Evolutionary conservation across 192 early-diverging fungal genomes (phyloP).

Genomic region (Glomus cerebriforme): DNA sequence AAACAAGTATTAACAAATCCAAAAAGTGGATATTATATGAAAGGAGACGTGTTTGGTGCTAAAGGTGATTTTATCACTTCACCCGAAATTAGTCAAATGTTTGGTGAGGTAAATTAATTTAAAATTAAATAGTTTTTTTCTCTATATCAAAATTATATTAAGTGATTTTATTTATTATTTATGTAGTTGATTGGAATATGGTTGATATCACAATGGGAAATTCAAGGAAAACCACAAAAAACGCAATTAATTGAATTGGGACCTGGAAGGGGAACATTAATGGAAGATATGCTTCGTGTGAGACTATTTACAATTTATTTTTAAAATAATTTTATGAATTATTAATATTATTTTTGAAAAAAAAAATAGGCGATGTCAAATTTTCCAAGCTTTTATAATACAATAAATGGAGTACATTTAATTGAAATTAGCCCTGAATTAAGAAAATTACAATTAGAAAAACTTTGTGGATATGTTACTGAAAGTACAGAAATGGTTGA

Average conservation of each 20-base stretch:
- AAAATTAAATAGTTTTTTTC: conserved; percentile 5
- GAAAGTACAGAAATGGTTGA: conserved; percentile 30
- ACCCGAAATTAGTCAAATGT: conserved; percentile 98
- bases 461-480: conserved; percentile 44
- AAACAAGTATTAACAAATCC: conserved; percentile 84
- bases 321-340: neutral
- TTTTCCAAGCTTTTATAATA: conserved; percentile 67
- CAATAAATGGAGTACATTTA: conserved; percentile 71
- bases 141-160: too few relatives aligned
- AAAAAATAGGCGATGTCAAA: conserved; percentile 52
- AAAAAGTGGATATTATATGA: conserved; percentile 91
- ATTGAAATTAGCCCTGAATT: conserved; percentile 85
- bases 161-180: too few relatives aligned
- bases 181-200: conserved; percentile 79
- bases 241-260: conserved; percentile 79
- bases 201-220: conserved; percentile 83
- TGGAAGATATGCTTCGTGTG: conserved; percentile 88
- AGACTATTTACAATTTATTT: neutral
- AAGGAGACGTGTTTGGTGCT: conserved; percentile 85
- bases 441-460: conserved; percentile 62
- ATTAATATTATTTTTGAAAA: conserved; percentile 9
- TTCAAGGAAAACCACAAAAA: conserved; percentile 60
- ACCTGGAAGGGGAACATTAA: conserved; percentile 92
- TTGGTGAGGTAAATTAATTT: conserved; percentile 75
- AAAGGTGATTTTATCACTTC: conserved; percentile 95